Evolutionary conservation across 2,329 filamentous ascomycete genomes (phyloP), one percentile per base, ranked within the genome.

Genomic region (Trichoderma breve): DNA sequence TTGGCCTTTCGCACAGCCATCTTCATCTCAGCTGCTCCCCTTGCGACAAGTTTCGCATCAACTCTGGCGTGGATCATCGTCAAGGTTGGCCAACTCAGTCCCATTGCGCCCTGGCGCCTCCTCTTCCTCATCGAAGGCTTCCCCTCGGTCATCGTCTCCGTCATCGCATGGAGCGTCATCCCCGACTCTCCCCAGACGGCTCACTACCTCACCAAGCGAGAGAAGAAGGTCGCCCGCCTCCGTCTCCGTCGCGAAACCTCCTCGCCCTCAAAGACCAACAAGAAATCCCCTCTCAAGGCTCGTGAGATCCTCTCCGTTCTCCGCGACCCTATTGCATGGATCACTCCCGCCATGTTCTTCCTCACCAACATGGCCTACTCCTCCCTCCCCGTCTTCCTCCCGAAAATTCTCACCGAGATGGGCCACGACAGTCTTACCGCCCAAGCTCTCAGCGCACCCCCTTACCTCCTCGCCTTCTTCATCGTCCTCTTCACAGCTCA

Each of bases 91-190:
- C 83, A 88, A 62, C 78, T 85, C 73, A 84, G 88, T 1, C 92
- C 92, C 18, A 90, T 97, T 64, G 92, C 93, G 0, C 89, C 92
- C 4, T 97, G 94, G 94, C 88, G 94, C n/a, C 86, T 95, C 2
- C 85, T 97, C 32, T 97, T 97, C 77, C 86, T 97, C 8, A 76
- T 95, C 14, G 94, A 97, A 80, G 94, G 94, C 1, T 95, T 97
- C 73, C 94, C 94, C 1, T 94, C 92, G 30, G 87, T 97, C 57
- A 73, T 97, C 9, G 88, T 93, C 14, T 91, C 93, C 6, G 89
- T 92, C 0, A 85, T 91, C 74, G 92, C 93, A 14, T 97, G 90
- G 91, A 84, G 86, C 68, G 84, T 91, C 77, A 90, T 97, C 65
- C 94, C 94, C 0, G 94, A 97, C 81, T 88, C 89, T 0, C 94